These are phyloP conservation scores for Colletotrichum scovillei DNA, from an alignment of 2,329 filamentous ascomycete species.

Conservation along the genomic window DNA sequence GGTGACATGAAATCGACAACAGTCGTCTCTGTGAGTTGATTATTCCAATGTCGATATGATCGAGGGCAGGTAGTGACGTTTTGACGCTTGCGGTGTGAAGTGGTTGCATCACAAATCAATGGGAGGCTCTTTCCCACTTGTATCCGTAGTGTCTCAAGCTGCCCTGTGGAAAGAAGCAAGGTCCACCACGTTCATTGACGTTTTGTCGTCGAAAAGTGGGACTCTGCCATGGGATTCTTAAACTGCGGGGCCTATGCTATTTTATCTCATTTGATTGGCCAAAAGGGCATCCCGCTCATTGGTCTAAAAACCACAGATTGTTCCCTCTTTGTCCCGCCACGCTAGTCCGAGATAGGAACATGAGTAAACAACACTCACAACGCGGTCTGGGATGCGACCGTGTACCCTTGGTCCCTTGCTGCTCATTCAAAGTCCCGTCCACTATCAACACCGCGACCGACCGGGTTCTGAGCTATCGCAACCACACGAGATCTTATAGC, in stretches of 20 bases:
- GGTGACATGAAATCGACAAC: neutral
- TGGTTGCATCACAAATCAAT: constrained; percentile 31
- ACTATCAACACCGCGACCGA: constrained; percentile 29
- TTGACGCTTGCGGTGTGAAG: constrained; percentile 6
- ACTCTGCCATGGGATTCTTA: neutral
- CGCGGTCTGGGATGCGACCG: constrained; percentile 32
- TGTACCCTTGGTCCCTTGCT: constrained; percentile 29
- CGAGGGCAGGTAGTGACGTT: neutral
- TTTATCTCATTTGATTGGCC: neutral
- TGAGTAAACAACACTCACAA: constrained; percentile 55
- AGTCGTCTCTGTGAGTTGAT: neutral
- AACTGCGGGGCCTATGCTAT: neutral
- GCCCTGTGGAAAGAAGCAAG: constrained; percentile 6
- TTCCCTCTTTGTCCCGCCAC: constrained; percentile 9
- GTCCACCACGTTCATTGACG: constrained; percentile 4
- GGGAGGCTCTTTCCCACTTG: constrained; percentile 21
- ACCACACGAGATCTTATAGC: constrained; percentile 4
- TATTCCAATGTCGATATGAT: neutral
- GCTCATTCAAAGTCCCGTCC: constrained; percentile 24
- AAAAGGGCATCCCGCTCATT: no score
- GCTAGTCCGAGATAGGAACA: constrained; percentile 48
- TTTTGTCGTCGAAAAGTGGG: constrained; percentile 20
- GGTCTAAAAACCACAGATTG: neutral
- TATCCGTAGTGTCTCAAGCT: constrained; percentile 29
- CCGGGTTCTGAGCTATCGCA: constrained; percentile 19